These are phyloP conservation scores for Effrenium voratum DNA, from an alignment of 73 alveolate genomes.

Conservation along the genomic window DNA sequence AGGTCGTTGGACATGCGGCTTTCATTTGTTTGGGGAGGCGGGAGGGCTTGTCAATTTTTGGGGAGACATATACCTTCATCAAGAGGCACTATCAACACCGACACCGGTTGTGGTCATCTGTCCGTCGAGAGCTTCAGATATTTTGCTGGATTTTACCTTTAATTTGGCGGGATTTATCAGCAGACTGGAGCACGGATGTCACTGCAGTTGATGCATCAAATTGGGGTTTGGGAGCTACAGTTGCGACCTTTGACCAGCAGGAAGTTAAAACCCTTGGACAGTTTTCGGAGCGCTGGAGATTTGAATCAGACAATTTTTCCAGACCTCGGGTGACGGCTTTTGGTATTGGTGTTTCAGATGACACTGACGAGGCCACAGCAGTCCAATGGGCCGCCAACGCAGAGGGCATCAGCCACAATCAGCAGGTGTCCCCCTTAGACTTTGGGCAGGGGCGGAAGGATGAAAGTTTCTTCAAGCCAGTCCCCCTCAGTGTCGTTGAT, in stretches of 20 bases:
- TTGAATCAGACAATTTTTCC: neutral
- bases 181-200: neutral
- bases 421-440: neutral
- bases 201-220: neutral
- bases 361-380: neutral
- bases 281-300: conserved; percentile 18
- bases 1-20: neutral
- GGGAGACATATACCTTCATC: neutral
- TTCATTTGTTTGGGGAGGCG: neutral
- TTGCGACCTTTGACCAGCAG: neutral
- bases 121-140: neutral
- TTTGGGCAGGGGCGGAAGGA: neutral
- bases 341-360: neutral
- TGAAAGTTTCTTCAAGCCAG: neutral
- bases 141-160: neutral
- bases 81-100: neutral
- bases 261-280: neutral
- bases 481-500: neutral
- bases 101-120: neutral
- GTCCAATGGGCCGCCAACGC: conserved; percentile 2
- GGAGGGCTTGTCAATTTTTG: neutral
- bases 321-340: conserved; percentile 16
- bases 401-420: no score
- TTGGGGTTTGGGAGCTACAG: conserved; percentile 37
- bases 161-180: neutral